Base-by-base conservation (phyloP, 208 protist species). In the Trypanosoma rangeli region DNA sequence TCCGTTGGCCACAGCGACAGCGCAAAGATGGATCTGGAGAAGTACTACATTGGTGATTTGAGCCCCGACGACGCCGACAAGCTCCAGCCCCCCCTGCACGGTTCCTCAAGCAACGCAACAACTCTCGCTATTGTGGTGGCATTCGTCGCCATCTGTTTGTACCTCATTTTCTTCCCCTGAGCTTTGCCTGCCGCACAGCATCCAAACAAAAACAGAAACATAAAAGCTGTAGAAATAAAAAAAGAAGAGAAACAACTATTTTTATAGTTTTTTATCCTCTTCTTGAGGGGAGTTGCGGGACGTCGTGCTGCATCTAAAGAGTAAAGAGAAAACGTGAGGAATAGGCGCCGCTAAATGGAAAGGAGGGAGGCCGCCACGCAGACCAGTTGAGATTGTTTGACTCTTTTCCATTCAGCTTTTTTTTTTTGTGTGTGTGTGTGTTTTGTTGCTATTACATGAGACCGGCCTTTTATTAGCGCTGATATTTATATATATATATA, bases 41-140 rank as follows among this genome's bases (percentile, higher is more conserved):
- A 81, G 50, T 93, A 84, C 66, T 92, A 86, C 73, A 89, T 95
- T 66, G 93, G 89, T 16, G 80, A 92, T 8, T 53, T 97, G 48
- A 69, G 87, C 74, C 79, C 85, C 9, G 75, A 89, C 5, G 83
- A 94, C 53, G 68, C 56, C 20, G 16, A 16, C 39, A 76, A 72
- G 26, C 68, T 85, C 16, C 78, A 80, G 39, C 28, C 42, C n/a
- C 49, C 79, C 33, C 42, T 74, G n/a, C 64, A 83, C 18, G 72
- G 62, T 1, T 69, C 64, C 1, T 31, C 77, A 52, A 72, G 66
- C 60, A 66, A 28, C 48, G 10, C 58, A 24, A 53, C 67, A 20
- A 70, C 55, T 42, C 73, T 85, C 39, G 83, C 73, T 3, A 44
- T 88, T 52, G 72, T 79, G 1, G 29, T 76, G 22, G 55, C 58